Evolutionary conservation across 805 yeast species (phyloP), one percentile per base, ranked within the genome.

Genomic region (Candida montana): DNA sequence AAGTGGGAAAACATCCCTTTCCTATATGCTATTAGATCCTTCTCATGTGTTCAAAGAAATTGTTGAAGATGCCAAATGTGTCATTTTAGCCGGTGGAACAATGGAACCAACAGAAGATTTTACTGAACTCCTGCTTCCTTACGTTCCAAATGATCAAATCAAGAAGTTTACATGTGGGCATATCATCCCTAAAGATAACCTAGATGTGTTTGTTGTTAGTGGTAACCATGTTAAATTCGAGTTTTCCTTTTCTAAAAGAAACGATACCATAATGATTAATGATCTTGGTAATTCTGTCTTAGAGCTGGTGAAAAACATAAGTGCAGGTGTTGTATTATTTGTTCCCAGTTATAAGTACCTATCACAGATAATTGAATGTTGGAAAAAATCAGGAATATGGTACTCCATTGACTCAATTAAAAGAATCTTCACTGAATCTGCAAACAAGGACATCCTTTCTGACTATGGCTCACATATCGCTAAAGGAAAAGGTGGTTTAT

Each of bases 31-130:
- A 7, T 64, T 90, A 7, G 95, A 89, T 54, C 95, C 96, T 3
- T 78, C 87, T 41, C 76, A 75, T 36, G 67, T 76, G 3, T 87
- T 90, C 55, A 67, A 70, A 40, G 81, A 79, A 2, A 68, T 91
- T 3, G 76, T 86, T 0, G 77, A 77, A 3, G 73, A 77, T 12
- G 70, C 88, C 0, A 71, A 71, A 48, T 81, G 90, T 58, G 83
- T 90, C 0, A 67, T 91, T 2, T 58, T 90, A 3, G 93, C 96
- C 2, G 98, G 98, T 28, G 98, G 98, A 12, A 90, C 98, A 0
- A 87, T 89, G 96, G 91, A 85, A 55, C 97, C 97, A 0, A 68
- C 80, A 27, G 55, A 68, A n/a, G 96, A 90, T 49, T 84, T 80
- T 56, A 61, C 72, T 6, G 66, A 76, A n/a, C 75, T 71, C 47